A percentile compares a stretch with the other conserved stretches of the same genome.
These are phyloP conservation scores for Trametes coccinea DNA, from an alignment of 768 basidiomycete species.

Conservation along the genomic window DNA sequence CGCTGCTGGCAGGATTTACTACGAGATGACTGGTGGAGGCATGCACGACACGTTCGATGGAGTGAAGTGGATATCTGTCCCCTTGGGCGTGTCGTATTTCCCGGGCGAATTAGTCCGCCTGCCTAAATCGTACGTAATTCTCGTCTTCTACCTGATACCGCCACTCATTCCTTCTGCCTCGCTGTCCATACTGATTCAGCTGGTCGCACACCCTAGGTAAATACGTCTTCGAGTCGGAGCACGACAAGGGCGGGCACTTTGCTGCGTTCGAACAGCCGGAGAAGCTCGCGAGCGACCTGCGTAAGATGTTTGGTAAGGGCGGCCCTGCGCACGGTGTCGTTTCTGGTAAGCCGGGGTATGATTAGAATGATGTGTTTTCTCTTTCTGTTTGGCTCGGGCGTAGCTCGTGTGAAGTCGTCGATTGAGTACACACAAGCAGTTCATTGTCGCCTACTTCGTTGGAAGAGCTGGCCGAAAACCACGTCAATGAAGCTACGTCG, in stretches of 20 bases:
- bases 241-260: slow-evolving; percentile 31
- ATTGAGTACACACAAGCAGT: no score
- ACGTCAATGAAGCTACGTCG: no score
- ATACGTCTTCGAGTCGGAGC: slow-evolving; percentile 27
- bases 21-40: slow-evolving; percentile 26
- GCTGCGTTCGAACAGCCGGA: slow-evolving; percentile 31
- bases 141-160: no score
- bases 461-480: no score
- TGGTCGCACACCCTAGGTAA: slow-evolving; percentile 15
- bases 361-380: no score
- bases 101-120: slow-evolving; percentile 28
- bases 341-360: no score
- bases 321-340: slow-evolving; percentile 29
- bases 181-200: neutral
- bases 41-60: neutral
- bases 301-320: slow-evolving; percentile 31
- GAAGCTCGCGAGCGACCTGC: slow-evolving; percentile 26
- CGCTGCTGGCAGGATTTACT: slow-evolving; percentile 35
- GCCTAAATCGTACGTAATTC: slow-evolving; percentile 24
- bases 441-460: no score
- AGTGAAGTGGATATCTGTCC: slow-evolving; percentile 21
- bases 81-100: slow-evolving; percentile 34
- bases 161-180: neutral
- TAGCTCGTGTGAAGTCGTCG: no score
- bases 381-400: no score